Conservation (phyloP, 768 basidiomycete genomes). For the Sistotremastrum suecicum region DNA sequence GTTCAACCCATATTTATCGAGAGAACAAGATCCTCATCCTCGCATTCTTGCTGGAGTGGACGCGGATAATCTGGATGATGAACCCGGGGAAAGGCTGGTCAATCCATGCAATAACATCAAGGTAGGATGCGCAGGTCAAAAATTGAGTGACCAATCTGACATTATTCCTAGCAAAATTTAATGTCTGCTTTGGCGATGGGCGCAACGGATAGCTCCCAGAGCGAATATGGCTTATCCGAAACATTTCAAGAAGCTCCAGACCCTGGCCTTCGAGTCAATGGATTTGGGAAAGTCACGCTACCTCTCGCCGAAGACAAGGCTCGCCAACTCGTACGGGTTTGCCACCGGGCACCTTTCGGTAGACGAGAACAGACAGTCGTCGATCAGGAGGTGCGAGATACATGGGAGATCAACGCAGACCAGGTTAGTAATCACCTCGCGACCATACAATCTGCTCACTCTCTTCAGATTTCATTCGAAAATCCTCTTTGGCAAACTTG, state of each 20-base stretch:
- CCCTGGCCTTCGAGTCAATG: slow-evolving; percentile 1
- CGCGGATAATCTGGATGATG: too few species aligned
- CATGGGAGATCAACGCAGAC: slow-evolving; percentile 7
- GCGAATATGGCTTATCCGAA: not conserved
- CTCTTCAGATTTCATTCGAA: slow-evolving; percentile 19
- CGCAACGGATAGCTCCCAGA: too few species aligned
- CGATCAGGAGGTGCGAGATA: slow-evolving; percentile 4
- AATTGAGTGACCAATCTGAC: too few species aligned
- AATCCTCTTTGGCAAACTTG: slow-evolving; percentile 28
- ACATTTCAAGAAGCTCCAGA: slow-evolving; percentile 3
- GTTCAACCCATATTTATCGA: too few species aligned
- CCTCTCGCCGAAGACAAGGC: slow-evolving; percentile 4
- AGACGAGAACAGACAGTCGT: slow-evolving; percentile 5
- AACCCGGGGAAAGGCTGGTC: too few species aligned
- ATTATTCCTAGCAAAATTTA: too few species aligned
- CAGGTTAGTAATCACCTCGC: not conserved
- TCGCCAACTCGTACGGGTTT: not conserved
- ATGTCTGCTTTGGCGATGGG: too few species aligned
- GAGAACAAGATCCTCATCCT: too few species aligned
- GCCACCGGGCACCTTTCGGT: slow-evolving; percentile 6
- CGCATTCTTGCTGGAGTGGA: too few species aligned
- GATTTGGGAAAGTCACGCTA: slow-evolving; percentile 3
- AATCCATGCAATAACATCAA: too few species aligned
- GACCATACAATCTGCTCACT: not conserved
- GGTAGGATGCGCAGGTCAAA: too few species aligned